These are phyloP conservation scores for Elaeagnus macrophylla DNA, from an alignment of 306 rosid species.

Conservation along the genomic window DNA sequence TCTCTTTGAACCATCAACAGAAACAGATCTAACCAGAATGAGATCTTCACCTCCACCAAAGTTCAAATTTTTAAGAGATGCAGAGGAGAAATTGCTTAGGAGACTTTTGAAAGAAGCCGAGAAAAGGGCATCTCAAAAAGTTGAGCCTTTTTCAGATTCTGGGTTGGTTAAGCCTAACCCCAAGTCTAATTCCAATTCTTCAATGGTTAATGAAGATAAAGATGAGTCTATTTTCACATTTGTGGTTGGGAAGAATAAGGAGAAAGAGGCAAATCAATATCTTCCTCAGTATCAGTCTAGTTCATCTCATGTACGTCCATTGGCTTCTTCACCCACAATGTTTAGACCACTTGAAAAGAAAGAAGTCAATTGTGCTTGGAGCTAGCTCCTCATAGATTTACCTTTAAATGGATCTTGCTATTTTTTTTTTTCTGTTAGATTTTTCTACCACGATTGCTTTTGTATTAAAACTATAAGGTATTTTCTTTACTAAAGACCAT, in stretches of 20 bases:
- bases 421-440: no score
- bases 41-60: constrained; percentile 82
- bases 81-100: constrained; percentile 70
- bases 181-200: constrained; percentile 17
- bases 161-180: neutral
- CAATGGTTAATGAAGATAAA: constrained; percentile 15
- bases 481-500: no score
- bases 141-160: constrained; percentile 18
- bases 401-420: no score
- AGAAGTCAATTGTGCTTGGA: neutral
- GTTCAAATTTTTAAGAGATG: constrained; percentile 75
- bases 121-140: constrained; percentile 30
- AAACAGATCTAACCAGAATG: constrained; percentile 42
- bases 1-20: constrained; percentile 59
- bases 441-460: no score
- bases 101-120: constrained; percentile 58
- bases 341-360: constrained; percentile 34
- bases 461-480: no score
- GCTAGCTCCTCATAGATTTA: no score
- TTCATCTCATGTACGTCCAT: constrained; percentile 75
- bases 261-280: constrained; percentile 18
- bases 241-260: constrained; percentile 29
- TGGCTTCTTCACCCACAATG: constrained; percentile 65
- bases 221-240: constrained; percentile 34
- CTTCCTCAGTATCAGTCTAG: constrained; percentile 46